Evolutionary conservation across 768 basidiomycete genomes (phyloP).

Genomic region (Podaxis sp.): DNA sequence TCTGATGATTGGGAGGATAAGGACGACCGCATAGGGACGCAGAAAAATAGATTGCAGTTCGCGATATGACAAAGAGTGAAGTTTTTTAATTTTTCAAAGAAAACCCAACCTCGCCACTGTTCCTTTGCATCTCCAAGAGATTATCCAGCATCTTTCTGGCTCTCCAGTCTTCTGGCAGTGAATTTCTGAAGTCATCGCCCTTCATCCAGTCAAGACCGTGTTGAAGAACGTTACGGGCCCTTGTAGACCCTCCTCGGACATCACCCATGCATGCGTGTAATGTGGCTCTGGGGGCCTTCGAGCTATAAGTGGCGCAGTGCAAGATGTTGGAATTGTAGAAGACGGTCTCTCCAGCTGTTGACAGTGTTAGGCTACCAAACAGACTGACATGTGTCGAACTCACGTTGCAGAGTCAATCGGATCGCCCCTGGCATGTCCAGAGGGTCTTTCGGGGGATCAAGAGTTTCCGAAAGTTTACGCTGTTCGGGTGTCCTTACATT

Average conservation of each 20-base stretch:
- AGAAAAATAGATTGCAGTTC: neutral
- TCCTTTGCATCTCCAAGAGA: constrained; percentile 53
- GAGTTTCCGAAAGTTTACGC: constrained; percentile 50
- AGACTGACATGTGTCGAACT: constrained; percentile 20
- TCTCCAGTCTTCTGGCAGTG: constrained; percentile 37
- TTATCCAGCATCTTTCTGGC: constrained; percentile 59
- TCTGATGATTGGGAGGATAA: neutral
- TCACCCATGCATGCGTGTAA: constrained; percentile 72
- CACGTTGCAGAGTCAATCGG: constrained; percentile 53
- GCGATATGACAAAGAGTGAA: neutral
- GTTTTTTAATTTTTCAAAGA: constrained; percentile 7
- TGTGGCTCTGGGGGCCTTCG: constrained; percentile 52
- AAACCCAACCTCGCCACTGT: constrained; percentile 4
- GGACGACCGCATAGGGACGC: neutral
- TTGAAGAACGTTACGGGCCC: constrained; percentile 74
- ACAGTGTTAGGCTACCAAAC: neutral
- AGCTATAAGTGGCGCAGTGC: constrained; percentile 68
- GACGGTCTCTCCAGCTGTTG: constrained; percentile 67
- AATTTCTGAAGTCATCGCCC: constrained; percentile 43
- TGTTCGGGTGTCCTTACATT: constrained; percentile 57
- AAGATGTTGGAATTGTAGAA: constrained; percentile 83
- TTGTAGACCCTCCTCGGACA: constrained; percentile 54
- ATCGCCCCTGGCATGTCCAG: constrained; percentile 71
- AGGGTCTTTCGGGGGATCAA: constrained; percentile 54
- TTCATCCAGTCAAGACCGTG: constrained; percentile 76